Conservation (phyloP, 192 early-diverging fungal genomes). For the Spizellomyces punctatus region DNA sequence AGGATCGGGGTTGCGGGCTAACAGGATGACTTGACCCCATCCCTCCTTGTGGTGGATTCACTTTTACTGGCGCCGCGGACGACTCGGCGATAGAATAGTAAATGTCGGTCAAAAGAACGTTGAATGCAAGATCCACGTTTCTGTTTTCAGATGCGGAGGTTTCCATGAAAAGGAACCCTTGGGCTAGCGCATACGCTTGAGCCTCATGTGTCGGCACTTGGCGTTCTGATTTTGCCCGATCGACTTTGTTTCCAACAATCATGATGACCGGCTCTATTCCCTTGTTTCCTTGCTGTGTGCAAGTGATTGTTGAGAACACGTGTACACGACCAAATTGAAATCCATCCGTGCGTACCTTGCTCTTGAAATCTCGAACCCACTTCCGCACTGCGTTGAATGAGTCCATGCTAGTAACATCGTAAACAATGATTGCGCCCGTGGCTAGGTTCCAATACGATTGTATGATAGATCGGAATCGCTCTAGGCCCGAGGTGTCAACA, state of each 20-base stretch:
- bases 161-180: conserved; percentile 44
- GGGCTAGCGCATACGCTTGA: conserved; percentile 37
- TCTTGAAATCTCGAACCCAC: conserved; percentile 92
- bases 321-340: conserved; percentile 48
- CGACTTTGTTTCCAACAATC: conserved; percentile 95
- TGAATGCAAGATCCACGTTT: conserved; percentile 44
- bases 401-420: conserved; percentile 91
- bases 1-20: conserved; percentile 2
- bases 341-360: not conserved
- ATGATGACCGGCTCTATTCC: conserved; percentile 71
- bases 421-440: conserved; percentile 94
- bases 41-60: not conserved
- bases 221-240: conserved; percentile 7
- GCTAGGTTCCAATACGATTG: conserved; percentile 48
- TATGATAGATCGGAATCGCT: conserved; percentile 47
- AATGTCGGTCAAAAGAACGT: conserved; percentile 34
- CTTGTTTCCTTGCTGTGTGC: conserved; percentile 73
- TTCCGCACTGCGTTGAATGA: conserved; percentile 93
- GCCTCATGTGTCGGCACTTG: conserved; percentile 35
- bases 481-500: conserved; percentile 83
- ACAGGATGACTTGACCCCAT: not conserved
- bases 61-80: not conserved
- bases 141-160: conserved; percentile 25
- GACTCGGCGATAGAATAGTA: conserved; percentile 25
- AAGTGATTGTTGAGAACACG: not conserved